Base-by-base conservation (phyloP, 2,329 filamentous ascomycete genomes). In the Ceratocystis cubensis region DNA sequence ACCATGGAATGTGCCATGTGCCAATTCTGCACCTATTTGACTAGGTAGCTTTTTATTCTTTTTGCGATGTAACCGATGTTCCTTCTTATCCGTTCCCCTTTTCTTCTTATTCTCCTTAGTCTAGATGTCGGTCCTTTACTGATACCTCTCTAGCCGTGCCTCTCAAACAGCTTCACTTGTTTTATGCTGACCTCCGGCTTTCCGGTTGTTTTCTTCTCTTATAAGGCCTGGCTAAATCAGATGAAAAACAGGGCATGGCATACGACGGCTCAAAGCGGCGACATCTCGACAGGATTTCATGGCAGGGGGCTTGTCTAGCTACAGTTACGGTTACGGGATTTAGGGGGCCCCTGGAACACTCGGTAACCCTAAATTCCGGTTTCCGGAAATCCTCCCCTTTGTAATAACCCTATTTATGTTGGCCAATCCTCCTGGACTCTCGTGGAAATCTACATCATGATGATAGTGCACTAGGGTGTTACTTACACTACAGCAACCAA, bases 201-300 rank as follows among this genome's bases (percentile, higher is more conserved):
- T 28, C 48, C 48, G 22, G 22, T 25, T 10, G 7, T 25, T 28
- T 53, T n/a, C 48, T 53, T 22, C 33, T 59, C 53, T 37, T 59
- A 28, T 10, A 25, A 53, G 22, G 48, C 28, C 56, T 59, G 56
- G 56, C 56, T 30, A 59, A 59, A 59, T 59, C 56, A 59, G 56
- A 59, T 33, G 56, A 59, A 59, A 59, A 59, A 3, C 37, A 53
- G 8, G 48, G 48, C 48, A 50, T 10, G 22, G 48, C 22, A 50
- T 22, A 22, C 5, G 13, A 20, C 3, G 22, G 48, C 48, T 22
- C 22, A 28, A 53, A 53, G 22, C 48, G 22, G 20, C 48, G 10
- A 25, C 48, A 53, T 53, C 8, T 22, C 25, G 20, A n/a, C 48
- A 53, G 48, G 48, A 53, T 53, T 50, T 22, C 46, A 48, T 13